Evolutionary conservation across 2,329 filamentous ascomycete genomes (phyloP), one percentile per base, ranked within the genome.

Genomic region (Neophaeococcomyces mojaviensis): DNA sequence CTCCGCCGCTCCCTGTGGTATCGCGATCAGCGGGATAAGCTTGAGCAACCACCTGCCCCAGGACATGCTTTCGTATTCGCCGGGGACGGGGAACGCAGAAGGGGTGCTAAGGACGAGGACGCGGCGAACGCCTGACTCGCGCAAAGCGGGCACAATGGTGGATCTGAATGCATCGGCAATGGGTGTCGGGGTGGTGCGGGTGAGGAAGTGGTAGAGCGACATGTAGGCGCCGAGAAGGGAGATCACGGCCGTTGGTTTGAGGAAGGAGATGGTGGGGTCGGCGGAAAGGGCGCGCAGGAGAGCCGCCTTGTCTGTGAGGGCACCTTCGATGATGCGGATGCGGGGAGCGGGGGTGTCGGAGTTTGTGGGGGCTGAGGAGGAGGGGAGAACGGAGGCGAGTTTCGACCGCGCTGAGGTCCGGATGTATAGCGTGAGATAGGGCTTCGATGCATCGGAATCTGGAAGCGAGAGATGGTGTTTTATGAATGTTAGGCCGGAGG

Each of bases 101-200:
- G 49, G 44, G 7, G 51, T 53, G 30, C 41, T 51, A 16, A 51
- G 41, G 5, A 41, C 51, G 4, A 53, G 13, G 35, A 51, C 49
- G 6, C 49, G 46, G 3, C 45, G 37, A 39, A 53, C 37, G 15
- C 32, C n/a, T 20, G 20, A 18, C 18, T 33, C 30, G 20, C 41
- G 48, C 48, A 51, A 45, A 10, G 46, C 46, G 3, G 51, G 48
- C 6, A 53, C 19, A 40, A 53, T 39, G 20, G 40, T 31, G 12
- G 12, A 34, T 2, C n/a, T 20, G 16, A 53, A 42, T 15, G 48
- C 42, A 37, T 53, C 51, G 4, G 42, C 48, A 31, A 53, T 53
- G 1, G 51, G 51, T 13, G 44, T 47, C 4, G 50, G 46, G 16
- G 38, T 39, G 33, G 44, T 44, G 19, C 48, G 38, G 3, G 48